Base-by-base conservation (phyloP, 1,284 basidiomycete species). In the Cutaneotrichosporon cyanovorans region DNA sequence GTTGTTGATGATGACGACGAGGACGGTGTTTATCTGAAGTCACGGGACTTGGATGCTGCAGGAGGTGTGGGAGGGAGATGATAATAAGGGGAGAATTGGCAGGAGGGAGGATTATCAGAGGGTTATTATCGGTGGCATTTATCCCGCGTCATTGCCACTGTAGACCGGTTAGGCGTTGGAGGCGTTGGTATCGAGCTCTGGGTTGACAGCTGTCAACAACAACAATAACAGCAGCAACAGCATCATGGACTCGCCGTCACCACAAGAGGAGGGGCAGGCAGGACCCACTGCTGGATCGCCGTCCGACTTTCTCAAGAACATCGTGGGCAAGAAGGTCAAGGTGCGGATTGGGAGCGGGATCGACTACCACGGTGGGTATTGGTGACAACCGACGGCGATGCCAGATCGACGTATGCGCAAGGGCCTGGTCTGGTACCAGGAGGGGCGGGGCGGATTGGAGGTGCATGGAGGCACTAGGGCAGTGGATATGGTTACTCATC, bases 261-360 rank as follows among this genome's bases (percentile, higher is more conserved):
- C 59, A 10, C 50, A 48, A 21, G 38, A 46, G 30, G 58, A 65
- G 49, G 46, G 42, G 11, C 38, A 46, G 34, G 31, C 46, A 30
- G 47, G 46, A 19, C 56, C 59, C 21, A 40, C 56, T 12, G 72
- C 76, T 8, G 88, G 88, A 8, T 89, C 87, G 1, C 89, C 88
- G 0, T 88, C 87, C 0, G 87, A 90, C 59, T 93, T 92, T 58
- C 68, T 93, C 51, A 91, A 91, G 72, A 86, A 84, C 42, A 91
- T 97, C 22, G 93, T 97, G 21, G 93, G 93, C 23, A 95, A 96
- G 72, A 80, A 80, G 44, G 93, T 97, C 48, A 85, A 92, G 54
- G 95, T 97, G 35, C 79, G 92, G 47, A 77, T 98, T 48, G 90
- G 87, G n/a, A 90, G 86, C 34, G 95, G 95, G 1, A 85, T 98